phyloP scores from a whole-genome alignment of 345 rosid species.

The Aethionema arabicum region DNA sequence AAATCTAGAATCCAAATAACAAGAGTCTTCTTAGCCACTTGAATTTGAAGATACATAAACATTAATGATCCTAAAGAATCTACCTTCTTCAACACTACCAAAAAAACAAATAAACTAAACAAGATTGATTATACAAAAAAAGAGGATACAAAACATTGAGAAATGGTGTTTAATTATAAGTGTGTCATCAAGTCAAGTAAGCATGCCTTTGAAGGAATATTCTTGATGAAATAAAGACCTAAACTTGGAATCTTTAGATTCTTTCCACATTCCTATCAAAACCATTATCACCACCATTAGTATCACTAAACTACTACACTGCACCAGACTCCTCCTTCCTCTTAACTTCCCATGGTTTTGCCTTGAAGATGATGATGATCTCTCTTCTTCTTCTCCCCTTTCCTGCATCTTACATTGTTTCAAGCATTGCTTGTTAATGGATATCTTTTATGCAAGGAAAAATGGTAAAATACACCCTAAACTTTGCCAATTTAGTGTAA shows the following conservation, averaged over 20 bases:
- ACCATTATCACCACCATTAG: conserved; percentile 32
- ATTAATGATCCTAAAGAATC: conserved; percentile 11
- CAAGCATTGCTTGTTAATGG: not conserved
- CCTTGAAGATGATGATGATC: conserved; percentile 20
- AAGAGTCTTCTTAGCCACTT: too few relatives aligned
- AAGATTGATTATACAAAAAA: conserved; percentile 11
- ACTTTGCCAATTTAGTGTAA: too few relatives aligned
- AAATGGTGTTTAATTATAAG: not conserved
- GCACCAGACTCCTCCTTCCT: conserved; percentile 21
- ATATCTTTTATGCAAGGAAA: too few relatives aligned
- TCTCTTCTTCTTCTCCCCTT: conserved; percentile 1
- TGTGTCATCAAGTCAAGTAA: conserved; percentile 21
- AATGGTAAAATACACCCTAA: too few relatives aligned
- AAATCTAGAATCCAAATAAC: too few relatives aligned
- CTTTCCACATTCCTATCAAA: conserved; percentile 37
- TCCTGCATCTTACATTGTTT: conserved; percentile 21
- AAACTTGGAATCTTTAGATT: conserved; percentile 26
- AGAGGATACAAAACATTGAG: conserved; percentile 2
- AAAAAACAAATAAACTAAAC: conserved; percentile 4
- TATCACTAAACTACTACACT: conserved; percentile 29
- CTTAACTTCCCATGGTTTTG: conserved; percentile 25
- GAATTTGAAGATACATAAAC: too few relatives aligned
- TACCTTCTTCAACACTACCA: conserved; percentile 9
- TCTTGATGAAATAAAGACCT: conserved; percentile 35
- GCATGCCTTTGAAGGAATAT: conserved; percentile 30